phyloP scores from a whole-genome alignment of 2,329 filamentous ascomycete genomes.

The Lachnellula suecica region DNA sequence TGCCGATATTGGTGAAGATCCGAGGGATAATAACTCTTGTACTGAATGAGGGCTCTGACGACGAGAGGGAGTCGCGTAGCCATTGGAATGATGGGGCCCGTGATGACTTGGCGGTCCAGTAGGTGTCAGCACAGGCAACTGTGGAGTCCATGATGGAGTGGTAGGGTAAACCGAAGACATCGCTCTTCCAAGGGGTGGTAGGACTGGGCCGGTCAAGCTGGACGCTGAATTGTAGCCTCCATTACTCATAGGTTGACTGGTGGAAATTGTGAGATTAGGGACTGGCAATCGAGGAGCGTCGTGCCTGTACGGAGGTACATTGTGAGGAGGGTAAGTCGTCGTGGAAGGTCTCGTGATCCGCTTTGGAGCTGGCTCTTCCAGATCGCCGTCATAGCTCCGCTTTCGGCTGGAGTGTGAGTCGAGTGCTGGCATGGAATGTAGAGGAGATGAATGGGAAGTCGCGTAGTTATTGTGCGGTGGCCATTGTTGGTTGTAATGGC shows the following conservation, averaged over 20 bases:
- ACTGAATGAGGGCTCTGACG: slow-evolving; percentile 32
- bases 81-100: slow-evolving; percentile 21
- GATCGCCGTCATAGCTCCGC: slow-evolving; percentile 55
- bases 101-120: slow-evolving; percentile 21
- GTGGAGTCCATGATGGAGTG: slow-evolving; percentile 47
- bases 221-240: slow-evolving; percentile 19
- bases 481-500: slow-evolving; percentile 31
- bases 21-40: slow-evolving; percentile 33
- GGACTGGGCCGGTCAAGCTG: slow-evolving; percentile 24
- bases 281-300: slow-evolving; percentile 60
- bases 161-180: slow-evolving; percentile 75
- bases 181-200: slow-evolving; percentile 48
- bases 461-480: slow-evolving; percentile 38
- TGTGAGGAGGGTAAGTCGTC: slow-evolving; percentile 12
- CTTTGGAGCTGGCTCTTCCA: slow-evolving; percentile 57
- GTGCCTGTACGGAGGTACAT: slow-evolving; percentile 19
- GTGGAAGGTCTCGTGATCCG: slow-evolving; percentile 27
- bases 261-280: slow-evolving; percentile 61
- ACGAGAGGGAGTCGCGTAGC: slow-evolving; percentile 35
- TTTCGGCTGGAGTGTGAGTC: slow-evolving; percentile 46
- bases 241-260: slow-evolving; percentile 27
- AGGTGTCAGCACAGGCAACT: slow-evolving; percentile 36
- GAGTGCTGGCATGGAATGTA: slow-evolving; percentile 38
- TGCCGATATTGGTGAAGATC: slow-evolving; percentile 36
- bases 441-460: slow-evolving; percentile 29